These are phyloP conservation scores for Anisogramma anomala DNA, from an alignment of 2,329 filamentous ascomycete species.

Conservation along the genomic window DNA sequence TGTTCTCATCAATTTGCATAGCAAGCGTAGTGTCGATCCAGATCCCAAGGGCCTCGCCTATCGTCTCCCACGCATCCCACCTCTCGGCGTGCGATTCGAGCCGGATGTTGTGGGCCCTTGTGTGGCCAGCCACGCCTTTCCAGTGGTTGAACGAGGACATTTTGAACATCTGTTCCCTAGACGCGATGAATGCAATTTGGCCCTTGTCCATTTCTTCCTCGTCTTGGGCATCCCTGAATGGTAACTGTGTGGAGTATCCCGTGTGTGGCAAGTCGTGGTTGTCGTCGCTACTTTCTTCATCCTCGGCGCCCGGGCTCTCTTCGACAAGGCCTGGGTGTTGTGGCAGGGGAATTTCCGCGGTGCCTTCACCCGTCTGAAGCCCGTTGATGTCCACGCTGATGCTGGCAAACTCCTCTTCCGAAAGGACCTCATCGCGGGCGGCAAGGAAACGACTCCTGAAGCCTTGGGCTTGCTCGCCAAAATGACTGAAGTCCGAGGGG, in stretches of 20 bases:
- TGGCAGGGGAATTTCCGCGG: conserved; percentile 7
- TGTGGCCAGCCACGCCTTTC: conserved; percentile 5
- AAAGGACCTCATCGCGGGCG: conserved; percentile 1
- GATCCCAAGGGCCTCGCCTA: conserved; percentile 24
- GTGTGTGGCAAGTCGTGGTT: conserved; percentile 11
- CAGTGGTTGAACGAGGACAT: conserved; percentile 15
- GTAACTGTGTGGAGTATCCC: conserved; percentile 9
- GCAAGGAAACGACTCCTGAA: not conserved
- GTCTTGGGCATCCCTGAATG: conserved; percentile 5
- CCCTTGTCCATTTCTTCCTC: conserved; percentile 8
- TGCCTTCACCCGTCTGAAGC: not conserved
- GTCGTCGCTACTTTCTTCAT: conserved; percentile 2
- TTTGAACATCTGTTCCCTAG: conserved; percentile 11
- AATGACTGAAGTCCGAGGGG: conserved; percentile 10
- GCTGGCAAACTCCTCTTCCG: conserved; percentile 10
- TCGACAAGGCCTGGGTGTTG: conserved; percentile 2
- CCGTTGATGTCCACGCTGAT: conserved; percentile 5
- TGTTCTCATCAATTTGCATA: conserved; percentile 13
- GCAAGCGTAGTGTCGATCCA: conserved; percentile 28
- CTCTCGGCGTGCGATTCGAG: conserved; percentile 10
- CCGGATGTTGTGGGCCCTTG: conserved; percentile 7
- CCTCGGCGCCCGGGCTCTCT: not conserved
- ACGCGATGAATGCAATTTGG: conserved; percentile 11
- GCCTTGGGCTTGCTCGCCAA: conserved; percentile 1
- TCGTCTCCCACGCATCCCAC: conserved; percentile 13